phyloP scores from a whole-genome alignment of 441 rosid genomes.

The Gossypium aridum region DNA sequence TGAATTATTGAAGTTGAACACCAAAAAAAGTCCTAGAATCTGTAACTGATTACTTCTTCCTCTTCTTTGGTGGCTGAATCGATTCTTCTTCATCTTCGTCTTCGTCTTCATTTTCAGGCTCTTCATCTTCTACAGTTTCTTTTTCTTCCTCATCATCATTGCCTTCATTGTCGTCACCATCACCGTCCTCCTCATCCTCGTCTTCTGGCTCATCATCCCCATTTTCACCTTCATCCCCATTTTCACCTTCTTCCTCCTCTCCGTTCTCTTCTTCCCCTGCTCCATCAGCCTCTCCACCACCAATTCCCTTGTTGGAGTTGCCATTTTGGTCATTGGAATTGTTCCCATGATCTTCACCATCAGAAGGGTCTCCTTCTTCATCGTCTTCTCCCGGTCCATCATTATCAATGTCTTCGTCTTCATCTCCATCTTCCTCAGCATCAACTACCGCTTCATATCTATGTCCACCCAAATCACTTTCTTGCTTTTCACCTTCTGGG shows the following conservation, averaged over 20 bases:
- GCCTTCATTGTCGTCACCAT: neutral
- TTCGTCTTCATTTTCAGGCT: neutral
- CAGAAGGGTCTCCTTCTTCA: neutral
- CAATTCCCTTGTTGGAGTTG: slow-evolving; percentile 3
- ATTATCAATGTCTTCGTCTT: neutral
- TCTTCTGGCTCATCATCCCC: neutral
- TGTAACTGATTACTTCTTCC: neutral
- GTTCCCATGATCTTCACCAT: neutral
- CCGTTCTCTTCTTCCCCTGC: neutral
- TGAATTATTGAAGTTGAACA: neutral
- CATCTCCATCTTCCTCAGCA: slow-evolving; percentile 7
- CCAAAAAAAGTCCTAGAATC: neutral
- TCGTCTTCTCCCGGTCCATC: neutral
- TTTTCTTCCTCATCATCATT: neutral
- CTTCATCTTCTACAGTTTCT: neutral
- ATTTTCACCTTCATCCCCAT: neutral
- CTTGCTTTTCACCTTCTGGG: neutral
- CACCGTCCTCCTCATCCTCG: neutral
- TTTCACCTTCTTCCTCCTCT: neutral
- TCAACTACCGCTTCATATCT: neutral
- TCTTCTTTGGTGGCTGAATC: slow-evolving; percentile 1
- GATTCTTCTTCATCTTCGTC: neutral
- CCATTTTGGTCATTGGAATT: neutral
- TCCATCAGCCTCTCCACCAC: neutral
- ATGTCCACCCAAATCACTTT: neutral